Percentiles rank a stretch among this genome's conserved stretches.
Conservation (phyloP, 2,329 filamentous ascomycete species). For the Sarocladium strictum region DNA sequence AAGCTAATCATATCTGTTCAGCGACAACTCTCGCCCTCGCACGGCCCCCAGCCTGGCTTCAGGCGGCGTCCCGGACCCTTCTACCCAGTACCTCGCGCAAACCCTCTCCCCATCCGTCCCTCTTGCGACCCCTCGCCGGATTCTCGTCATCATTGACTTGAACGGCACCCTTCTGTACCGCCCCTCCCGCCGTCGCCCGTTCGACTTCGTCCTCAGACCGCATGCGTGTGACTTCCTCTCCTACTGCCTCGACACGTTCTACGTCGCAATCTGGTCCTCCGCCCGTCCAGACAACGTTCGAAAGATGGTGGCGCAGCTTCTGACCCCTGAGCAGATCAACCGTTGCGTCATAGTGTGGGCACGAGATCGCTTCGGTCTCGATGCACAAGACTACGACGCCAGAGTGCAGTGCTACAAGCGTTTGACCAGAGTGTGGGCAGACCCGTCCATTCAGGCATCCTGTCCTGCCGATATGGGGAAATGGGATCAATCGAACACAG, state of each 20-base stretch:
- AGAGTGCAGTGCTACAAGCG: slow-evolving; percentile 90
- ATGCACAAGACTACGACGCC: slow-evolving; percentile 53
- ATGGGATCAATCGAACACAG: slow-evolving; percentile 82
- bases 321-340: slow-evolving; percentile 46
- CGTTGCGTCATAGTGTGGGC: slow-evolving; percentile 68
- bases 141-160: slow-evolving; percentile 84
- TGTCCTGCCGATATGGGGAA: slow-evolving; percentile 34
- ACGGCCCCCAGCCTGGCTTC: slow-evolving; percentile 30
- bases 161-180: slow-evolving; percentile 86
- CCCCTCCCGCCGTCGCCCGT: slow-evolving; percentile 41
- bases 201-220: slow-evolving; percentile 59
- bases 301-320: slow-evolving; percentile 59
- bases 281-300: slow-evolving; percentile 68
- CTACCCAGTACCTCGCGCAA: slow-evolving; percentile 52
- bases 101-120: slow-evolving; percentile 32
- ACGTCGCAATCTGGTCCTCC: slow-evolving; percentile 87
- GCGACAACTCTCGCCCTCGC: slow-evolving; percentile 7
- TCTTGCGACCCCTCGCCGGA: slow-evolving; percentile 45
- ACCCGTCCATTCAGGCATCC: slow-evolving; percentile 34
- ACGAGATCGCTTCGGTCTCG: slow-evolving; percentile 69
- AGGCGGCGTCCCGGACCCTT: slow-evolving; percentile 56
- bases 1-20: not conserved
- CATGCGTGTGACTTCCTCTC: slow-evolving; percentile 62
- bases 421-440: slow-evolving; percentile 64
- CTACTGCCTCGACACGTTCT: slow-evolving; percentile 69